Conservation (phyloP, 2,329 filamentous ascomycete species). For the Aspergillus spinulosporus region DNA sequence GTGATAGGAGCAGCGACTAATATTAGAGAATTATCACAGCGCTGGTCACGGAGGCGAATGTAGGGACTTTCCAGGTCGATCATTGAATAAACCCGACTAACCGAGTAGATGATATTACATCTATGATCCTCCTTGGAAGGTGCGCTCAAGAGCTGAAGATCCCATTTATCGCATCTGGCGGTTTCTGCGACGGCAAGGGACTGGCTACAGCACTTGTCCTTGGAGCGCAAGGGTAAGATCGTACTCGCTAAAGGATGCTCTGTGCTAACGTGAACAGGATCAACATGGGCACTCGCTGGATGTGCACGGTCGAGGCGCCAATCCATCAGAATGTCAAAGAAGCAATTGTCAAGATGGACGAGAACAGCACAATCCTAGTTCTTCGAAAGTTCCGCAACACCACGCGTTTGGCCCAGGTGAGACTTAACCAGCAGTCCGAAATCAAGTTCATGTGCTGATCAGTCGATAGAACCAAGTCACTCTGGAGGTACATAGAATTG, state of each 20-base stretch:
- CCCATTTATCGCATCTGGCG: conserved; percentile 92
- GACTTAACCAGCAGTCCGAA: neutral
- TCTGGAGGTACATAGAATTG: conserved; percentile 11
- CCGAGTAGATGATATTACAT: conserved; percentile 46
- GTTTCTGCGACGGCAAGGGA: conserved; percentile 90
- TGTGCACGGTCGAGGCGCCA: conserved; percentile 90
- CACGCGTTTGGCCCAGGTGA: conserved; percentile 9
- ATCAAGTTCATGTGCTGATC: neutral
- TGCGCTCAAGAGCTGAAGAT: conserved; percentile 81
- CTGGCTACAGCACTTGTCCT: conserved; percentile 87
- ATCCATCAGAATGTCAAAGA: conserved; percentile 93
- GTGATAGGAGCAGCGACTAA: neutral
- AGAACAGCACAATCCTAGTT: conserved; percentile 86
- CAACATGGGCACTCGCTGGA: conserved; percentile 98
- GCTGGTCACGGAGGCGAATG: conserved; percentile 51
- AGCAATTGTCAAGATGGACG: conserved; percentile 79
- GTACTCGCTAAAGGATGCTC: neutral
- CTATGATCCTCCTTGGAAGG: conserved; percentile 67
- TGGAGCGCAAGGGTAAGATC: conserved; percentile 71
- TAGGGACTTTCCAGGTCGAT: neutral
- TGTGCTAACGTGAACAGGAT: conserved; percentile 45
- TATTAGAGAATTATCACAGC: neutral
- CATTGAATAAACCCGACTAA: neutral
- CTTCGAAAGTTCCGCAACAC: conserved; percentile 44
- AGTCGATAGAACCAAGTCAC: conserved; percentile 11